Conservation (phyloP, 495 filamentous ascomycete species). For the Talaromyces ruber region DNA sequence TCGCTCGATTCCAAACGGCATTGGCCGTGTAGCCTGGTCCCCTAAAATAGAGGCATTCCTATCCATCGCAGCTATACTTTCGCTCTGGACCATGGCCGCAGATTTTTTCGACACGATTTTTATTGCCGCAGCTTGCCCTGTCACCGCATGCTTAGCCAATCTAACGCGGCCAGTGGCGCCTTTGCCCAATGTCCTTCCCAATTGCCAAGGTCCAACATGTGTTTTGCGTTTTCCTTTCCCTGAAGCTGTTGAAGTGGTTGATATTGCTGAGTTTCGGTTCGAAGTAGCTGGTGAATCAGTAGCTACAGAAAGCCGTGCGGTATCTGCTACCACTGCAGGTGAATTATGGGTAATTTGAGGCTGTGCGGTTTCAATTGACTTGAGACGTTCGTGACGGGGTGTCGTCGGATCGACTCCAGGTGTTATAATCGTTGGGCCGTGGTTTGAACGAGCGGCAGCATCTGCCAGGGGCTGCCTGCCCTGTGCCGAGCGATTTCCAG, state of each 20-base stretch:
- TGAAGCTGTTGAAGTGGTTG: constrained; percentile 56
- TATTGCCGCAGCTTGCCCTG: constrained; percentile 72
- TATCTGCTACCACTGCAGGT: constrained; percentile 29
- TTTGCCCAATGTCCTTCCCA: constrained; percentile 78
- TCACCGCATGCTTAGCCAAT: constrained; percentile 65
- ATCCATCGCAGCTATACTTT: constrained; percentile 69
- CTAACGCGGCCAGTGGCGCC: constrained; percentile 81
- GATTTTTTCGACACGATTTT: constrained; percentile 85
- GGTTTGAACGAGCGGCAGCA: constrained; percentile 37
- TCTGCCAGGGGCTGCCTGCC: constrained; percentile 35
- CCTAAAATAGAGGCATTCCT: constrained; percentile 35
- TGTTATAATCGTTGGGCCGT: constrained; percentile 26
- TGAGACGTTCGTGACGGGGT: constrained; percentile 15
- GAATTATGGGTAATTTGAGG: constrained; percentile 30
- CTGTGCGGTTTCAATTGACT: constrained; percentile 21
- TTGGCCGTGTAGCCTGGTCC: constrained; percentile 44
- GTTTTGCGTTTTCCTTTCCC: constrained; percentile 59
- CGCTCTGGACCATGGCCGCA: constrained; percentile 60
- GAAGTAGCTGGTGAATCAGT: constrained; percentile 44
- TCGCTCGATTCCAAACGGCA: constrained; percentile 81
- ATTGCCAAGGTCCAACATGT: constrained; percentile 80
- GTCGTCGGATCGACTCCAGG: constrained; percentile 25
- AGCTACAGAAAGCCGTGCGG: constrained; percentile 44
- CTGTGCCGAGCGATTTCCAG: constrained; percentile 2
- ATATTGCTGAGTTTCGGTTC: constrained; percentile 66